Percentiles rank a stretch among this genome's conserved stretches.
Evolutionary conservation across 495 filamentous ascomycete species (phyloP).

Genomic region (Glarea lozoyensis): DNA sequence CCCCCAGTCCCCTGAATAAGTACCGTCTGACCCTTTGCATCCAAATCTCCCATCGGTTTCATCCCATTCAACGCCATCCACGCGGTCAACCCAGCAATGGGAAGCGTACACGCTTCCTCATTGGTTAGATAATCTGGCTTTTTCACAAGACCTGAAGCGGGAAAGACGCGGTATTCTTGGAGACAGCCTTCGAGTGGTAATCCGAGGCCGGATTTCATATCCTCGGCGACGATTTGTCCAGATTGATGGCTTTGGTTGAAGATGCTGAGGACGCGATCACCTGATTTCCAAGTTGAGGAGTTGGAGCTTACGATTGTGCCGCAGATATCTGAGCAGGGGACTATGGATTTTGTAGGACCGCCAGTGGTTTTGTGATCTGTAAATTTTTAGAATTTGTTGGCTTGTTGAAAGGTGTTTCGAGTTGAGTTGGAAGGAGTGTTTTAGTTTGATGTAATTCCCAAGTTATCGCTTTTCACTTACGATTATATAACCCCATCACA

Average conservation of each 20-base stretch:
- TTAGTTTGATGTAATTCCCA: too few relatives aligned
- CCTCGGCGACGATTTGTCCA: slow-evolving; percentile 26
- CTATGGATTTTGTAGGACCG: slow-evolving; percentile 21
- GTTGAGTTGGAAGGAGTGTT: too few relatives aligned
- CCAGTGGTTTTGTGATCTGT: slow-evolving; percentile 40
- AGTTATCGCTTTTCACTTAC: too few relatives aligned
- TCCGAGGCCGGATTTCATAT: slow-evolving; percentile 29
- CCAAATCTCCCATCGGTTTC: slow-evolving; percentile 29
- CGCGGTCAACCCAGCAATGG: slow-evolving; percentile 35
- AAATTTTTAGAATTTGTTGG: too few relatives aligned
- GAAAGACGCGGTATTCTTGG: slow-evolving; percentile 34
- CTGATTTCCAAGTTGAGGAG: slow-evolving; percentile 19
- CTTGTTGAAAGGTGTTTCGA: too few relatives aligned
- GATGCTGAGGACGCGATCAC: slow-evolving; percentile 33
- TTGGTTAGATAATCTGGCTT: slow-evolving; percentile 30
- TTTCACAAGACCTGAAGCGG: slow-evolving; percentile 26
- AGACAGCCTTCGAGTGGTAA: slow-evolving; percentile 30
- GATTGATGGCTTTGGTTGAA: slow-evolving; percentile 34
- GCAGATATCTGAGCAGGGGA: slow-evolving; percentile 37
- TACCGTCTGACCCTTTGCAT: slow-evolving; percentile 25
- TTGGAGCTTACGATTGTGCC: slow-evolving; percentile 25
- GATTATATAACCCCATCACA: slow-evolving; percentile 43
- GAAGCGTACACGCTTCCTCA: slow-evolving; percentile 33
- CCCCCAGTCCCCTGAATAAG: slow-evolving; percentile 39
- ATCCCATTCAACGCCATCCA: slow-evolving; percentile 37